Base-by-base conservation (phyloP, 1,284 basidiomycete species). In the Rhodotorula sp. region DNA sequence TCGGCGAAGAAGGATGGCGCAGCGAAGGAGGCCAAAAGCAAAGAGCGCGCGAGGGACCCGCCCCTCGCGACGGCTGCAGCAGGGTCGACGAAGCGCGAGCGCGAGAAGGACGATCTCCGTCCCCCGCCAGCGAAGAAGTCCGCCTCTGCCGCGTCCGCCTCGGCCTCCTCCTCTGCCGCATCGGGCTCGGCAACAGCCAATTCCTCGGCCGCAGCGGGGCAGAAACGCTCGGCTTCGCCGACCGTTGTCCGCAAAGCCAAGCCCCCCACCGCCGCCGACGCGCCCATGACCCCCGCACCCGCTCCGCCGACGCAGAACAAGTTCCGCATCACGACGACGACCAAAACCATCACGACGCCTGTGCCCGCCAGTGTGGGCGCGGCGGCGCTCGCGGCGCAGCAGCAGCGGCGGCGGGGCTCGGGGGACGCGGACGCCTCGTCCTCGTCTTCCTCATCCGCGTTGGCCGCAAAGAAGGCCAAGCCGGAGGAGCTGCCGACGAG, bases 301-400 rank as follows among this genome's bases (percentile, higher is more conserved):
- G 12, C 19, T 13, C 3, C 36, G 12, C 15, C 19, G 41, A 25
- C 60, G 37, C 13, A 36, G 27, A 53, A 51, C 63, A 68, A 68
- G 48, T 62, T 72, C 59, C 61, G 70, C 32, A 72, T 72, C 63
- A 72, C 70, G 27, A 72, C 66, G 27, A 61, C 54, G 13, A 68
- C 70, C 19, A 60, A 64, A 36, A 71, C 65, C 17, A 57, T 71
- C 39, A 39, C 69, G 46, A 64, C 70, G 17, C 54, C 66, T 6
- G 57, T 53, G 22, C 39, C 62, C 29, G n/a, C 22, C 32, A 25
- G 37, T 22, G 36, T 53, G 51, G 27, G 39, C 21, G 54, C 61
- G 39, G 51, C 61, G 19, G 50, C 53, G 3, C n/a, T 44, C 6
- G 51, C 50, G 39, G 48, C 25, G 46, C 46, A 51, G 7, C 58